Base-by-base conservation (phyloP, 2,329 filamentous ascomycete genomes). In the Shiraia sp. region DNA sequence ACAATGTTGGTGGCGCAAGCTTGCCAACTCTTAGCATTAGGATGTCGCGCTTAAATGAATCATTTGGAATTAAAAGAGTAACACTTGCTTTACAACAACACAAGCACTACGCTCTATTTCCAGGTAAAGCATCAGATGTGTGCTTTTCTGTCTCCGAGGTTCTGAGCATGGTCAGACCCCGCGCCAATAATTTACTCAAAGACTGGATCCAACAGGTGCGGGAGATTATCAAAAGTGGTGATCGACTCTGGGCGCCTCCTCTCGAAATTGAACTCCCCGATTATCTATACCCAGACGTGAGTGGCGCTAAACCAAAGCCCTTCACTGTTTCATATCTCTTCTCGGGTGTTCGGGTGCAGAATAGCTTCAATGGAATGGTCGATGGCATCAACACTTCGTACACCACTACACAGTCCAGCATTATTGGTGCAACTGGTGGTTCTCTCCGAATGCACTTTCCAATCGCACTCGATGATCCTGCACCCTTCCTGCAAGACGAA, bases 71-170 rank as follows among this genome's bases (percentile, higher is more conserved):
- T 6, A 47, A 49, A 13, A 59, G 53, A 16, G 36, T 63, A 4
- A 47, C 37, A 10, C 40, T 69, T 6, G 46, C 37, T 2, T 53
- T 66, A 25, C 45, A 57, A 12, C 43, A 62, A 22, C 49, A 48
- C 3, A 26, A 48, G 4, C 55, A 63, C 29, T 55, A 66, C 31
- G 61, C 67, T 2, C 45, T 68, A 1, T 55, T 69, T 10, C 67
- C 67, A 0, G 51, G 60, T 16, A 44, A 56, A 32, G 51, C 57
- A 4, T 36, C 45, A 4, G 67, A 70, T 31, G 31, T 70, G 8
- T 56, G 58, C 1, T 68, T 69, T 41, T 28, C 38, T 10, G 44
- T 36, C 12, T 42, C 46, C 7, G 49, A 54, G 15, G 45, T 38
- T 4, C 17, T 69, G 13, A 37, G 36, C 7, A 40, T 63, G 16